Percentiles rank a stretch among this genome's conserved stretches.
phyloP scores from a whole-genome alignment of 108 stramenopile genomes.

The Pseudonitzschia multistriata region DNA sequence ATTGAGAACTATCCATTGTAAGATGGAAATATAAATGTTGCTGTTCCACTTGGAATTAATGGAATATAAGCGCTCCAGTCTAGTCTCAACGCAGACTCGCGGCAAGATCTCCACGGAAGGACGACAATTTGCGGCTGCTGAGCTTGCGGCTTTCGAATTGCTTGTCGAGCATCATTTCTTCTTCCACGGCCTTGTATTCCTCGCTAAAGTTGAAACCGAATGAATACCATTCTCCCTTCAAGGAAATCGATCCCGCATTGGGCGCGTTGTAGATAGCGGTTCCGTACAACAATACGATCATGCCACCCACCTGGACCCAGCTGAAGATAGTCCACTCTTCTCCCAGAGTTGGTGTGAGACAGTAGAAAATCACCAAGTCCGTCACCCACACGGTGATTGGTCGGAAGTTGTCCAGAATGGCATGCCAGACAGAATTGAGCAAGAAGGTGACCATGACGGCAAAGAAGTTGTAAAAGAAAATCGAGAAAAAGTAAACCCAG shows the following conservation, averaged over 20 bases:
- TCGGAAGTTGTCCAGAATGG: slow-evolving; percentile 96
- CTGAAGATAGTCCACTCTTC: slow-evolving; percentile 87
- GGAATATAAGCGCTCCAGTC: no score
- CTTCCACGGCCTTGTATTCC: slow-evolving; percentile 63
- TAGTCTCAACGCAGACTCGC: slow-evolving; percentile 23
- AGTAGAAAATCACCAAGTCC: slow-evolving; percentile 89
- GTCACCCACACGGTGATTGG: slow-evolving; percentile 90
- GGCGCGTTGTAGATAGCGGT: slow-evolving; percentile 96
- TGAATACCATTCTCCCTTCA: slow-evolving; percentile 72
- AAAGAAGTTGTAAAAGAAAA: slow-evolving; percentile 93
- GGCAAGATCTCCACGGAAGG: slow-evolving; percentile 50
- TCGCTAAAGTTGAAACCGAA: slow-evolving; percentile 56
- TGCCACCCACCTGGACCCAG: slow-evolving; percentile 86
- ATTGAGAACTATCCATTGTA: no score
- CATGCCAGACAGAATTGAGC: slow-evolving; percentile 94
- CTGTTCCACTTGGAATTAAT: no score
- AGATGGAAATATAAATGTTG: no score
- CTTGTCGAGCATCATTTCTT: slow-evolving; percentile 49
- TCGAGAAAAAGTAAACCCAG: slow-evolving; percentile 78
- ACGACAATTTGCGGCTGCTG: slow-evolving; percentile 49
- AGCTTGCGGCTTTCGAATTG: slow-evolving; percentile 43
- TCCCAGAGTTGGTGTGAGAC: slow-evolving; percentile 68
- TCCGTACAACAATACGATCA: slow-evolving; percentile 91
- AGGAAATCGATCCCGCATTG: slow-evolving; percentile 74
- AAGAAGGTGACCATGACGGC: slow-evolving; percentile 92